These are phyloP conservation scores for Penicillium nucicola DNA, from an alignment of 495 filamentous ascomycete genomes.

Conservation along the genomic window DNA sequence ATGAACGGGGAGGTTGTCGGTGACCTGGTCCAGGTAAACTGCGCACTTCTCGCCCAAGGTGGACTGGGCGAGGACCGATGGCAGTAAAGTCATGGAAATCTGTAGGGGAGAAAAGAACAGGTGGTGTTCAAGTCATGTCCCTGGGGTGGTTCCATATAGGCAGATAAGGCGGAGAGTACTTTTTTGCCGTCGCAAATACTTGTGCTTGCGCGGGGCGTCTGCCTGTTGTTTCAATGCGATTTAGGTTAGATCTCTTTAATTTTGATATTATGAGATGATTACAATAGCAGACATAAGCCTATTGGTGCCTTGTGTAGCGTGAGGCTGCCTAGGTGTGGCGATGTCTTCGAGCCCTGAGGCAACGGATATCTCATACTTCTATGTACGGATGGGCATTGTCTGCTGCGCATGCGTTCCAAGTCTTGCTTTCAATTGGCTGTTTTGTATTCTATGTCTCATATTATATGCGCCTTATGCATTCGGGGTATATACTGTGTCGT, in stretches of 20 bases:
- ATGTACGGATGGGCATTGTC: too few relatives aligned
- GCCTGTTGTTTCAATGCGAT: background rate
- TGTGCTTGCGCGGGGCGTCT: background rate
- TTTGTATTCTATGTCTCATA: too few relatives aligned
- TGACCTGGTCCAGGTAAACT: slow-evolving; percentile 51
- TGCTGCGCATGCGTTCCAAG: too few relatives aligned
- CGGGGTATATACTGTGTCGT: too few relatives aligned
- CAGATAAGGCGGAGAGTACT: slow-evolving; percentile 32
- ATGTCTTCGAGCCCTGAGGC: too few relatives aligned
- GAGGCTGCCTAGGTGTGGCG: background rate
- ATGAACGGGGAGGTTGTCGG: slow-evolving; percentile 51
- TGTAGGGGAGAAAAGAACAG: slow-evolving; percentile 12
- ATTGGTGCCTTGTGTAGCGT: background rate
- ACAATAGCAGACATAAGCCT: too few relatives aligned
- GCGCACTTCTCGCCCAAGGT: slow-evolving; percentile 47
- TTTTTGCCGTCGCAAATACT: slow-evolving; percentile 18
- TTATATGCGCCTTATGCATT: too few relatives aligned
- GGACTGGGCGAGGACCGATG: slow-evolving; percentile 45
- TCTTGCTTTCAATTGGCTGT: too few relatives aligned
- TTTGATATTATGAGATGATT: too few relatives aligned
- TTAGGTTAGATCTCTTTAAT: too few relatives aligned
- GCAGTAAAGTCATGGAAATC: slow-evolving; percentile 39
- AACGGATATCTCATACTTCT: too few relatives aligned
- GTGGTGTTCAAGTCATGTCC: slow-evolving; percentile 21
- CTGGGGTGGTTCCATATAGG: slow-evolving; percentile 11